These are phyloP conservation scores for Eucalyptus tenuipes DNA, from an alignment of 345 rosid species.

Conservation along the genomic window DNA sequence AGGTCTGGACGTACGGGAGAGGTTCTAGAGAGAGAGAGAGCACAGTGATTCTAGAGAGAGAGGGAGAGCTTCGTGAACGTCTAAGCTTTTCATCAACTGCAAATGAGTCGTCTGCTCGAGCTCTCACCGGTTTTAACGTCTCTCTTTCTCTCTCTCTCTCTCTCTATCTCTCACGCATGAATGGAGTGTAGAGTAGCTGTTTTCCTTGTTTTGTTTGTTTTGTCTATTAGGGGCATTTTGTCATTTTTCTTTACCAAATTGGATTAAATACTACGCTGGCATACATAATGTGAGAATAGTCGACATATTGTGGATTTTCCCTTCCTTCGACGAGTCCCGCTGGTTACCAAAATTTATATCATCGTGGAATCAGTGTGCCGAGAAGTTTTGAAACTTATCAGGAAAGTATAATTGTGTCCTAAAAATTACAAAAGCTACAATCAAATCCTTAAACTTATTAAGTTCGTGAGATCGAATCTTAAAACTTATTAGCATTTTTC, in stretches of 20 bases:
- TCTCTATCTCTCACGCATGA: not conserved
- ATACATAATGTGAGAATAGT: not conserved
- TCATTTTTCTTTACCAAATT: not conserved
- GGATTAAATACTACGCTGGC: not conserved
- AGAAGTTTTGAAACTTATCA: no score
- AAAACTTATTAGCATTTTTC: not conserved
- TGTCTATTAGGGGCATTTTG: not conserved
- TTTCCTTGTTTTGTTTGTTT: not conserved
- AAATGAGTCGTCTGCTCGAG: not conserved
- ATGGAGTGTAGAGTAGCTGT: not conserved
- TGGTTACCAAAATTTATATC: no score
- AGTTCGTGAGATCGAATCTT: fast-evolving
- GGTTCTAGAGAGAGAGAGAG: not conserved
- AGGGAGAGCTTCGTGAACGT: not conserved
- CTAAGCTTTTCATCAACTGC: not conserved
- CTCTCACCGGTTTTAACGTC: not conserved
- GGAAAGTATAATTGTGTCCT: fast-evolving
- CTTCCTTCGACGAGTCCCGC: no score
- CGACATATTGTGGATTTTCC: not conserved
- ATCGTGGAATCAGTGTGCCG: no score
- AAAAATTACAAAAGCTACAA: not conserved
- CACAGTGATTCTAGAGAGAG: not conserved
- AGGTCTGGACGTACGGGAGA: not conserved
- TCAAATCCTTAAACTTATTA: not conserved
- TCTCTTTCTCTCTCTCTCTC: not conserved